phyloP scores from a whole-genome alignment of 345 rosid genomes.

The Populus ilicifolia region DNA sequence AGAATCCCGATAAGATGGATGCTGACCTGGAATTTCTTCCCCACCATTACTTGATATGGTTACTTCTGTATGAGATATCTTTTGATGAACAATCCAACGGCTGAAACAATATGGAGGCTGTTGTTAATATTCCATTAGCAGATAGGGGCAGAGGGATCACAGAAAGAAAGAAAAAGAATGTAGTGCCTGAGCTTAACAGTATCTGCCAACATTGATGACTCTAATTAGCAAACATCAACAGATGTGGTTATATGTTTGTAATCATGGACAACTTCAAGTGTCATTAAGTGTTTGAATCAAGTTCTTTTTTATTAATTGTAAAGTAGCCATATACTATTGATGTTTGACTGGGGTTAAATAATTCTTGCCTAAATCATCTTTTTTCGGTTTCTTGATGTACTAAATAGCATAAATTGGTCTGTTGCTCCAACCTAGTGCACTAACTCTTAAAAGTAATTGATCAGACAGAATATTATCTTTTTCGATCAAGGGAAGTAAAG shows the following conservation, averaged over 20 bases:
- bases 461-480: background rate
- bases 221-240: background rate
- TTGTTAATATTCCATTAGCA: conserved; percentile 20
- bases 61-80: conserved; percentile 29
- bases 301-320: background rate
- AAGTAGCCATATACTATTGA: too few relatives aligned
- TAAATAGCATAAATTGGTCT: background rate
- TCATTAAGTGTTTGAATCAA: background rate
- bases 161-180: background rate
- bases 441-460: background rate
- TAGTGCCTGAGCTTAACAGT: background rate
- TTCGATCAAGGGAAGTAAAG: background rate
- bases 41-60: conserved; percentile 23
- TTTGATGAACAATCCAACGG: conserved; percentile 62
- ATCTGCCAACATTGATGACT: conserved; percentile 6
- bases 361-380: background rate
- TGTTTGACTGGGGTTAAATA: background rate
- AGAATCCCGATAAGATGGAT: conserved; percentile 57
- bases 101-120: conserved; percentile 46
- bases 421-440: background rate
- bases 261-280: background rate
- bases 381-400: background rate
- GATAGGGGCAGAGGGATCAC: background rate
- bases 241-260: background rate
- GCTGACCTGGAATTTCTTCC: conserved; percentile 50